Conservation (phyloP, 768 basidiomycete species). For the Mycena indigotica region DNA sequence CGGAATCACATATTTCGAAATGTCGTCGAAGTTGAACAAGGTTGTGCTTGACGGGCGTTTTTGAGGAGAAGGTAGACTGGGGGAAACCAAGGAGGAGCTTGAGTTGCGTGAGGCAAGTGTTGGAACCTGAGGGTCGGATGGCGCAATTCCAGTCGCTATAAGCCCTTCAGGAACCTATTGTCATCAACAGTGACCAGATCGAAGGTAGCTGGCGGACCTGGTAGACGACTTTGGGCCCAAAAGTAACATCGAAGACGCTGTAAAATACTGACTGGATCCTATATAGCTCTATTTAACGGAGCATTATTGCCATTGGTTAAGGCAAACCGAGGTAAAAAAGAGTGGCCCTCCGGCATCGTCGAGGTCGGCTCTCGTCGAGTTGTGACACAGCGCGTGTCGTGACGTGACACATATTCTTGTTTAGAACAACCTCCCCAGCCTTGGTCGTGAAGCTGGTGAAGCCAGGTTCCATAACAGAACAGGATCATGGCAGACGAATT, state of each 20-base stretch:
- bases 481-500: conserved; percentile 42
- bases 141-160: conserved; percentile 54
- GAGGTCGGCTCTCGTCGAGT: no score
- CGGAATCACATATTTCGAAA: conserved; percentile 94
- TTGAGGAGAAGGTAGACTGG: conserved; percentile 45
- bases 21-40: conserved; percentile 87
- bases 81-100: conserved; percentile 52
- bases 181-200: not conserved
- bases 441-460: not conserved
- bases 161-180: conserved; percentile 75
- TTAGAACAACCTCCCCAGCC: no score
- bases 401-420: no score
- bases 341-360: conserved; percentile 48
- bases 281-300: not conserved
- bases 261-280: conserved; percentile 90
- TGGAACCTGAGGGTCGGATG: conserved; percentile 35
- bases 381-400: no score
- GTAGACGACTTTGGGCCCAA: conserved; percentile 87
- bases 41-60: conserved; percentile 53
- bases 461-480: not conserved
- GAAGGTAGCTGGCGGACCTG: conserved; percentile 47
- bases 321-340: conserved; percentile 61
- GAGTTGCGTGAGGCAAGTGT: conserved; percentile 50
- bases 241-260: conserved; percentile 82
- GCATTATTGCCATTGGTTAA: not conserved